Conservation (phyloP, 441 rosid genomes). For the Lepidium campestre region DNA sequence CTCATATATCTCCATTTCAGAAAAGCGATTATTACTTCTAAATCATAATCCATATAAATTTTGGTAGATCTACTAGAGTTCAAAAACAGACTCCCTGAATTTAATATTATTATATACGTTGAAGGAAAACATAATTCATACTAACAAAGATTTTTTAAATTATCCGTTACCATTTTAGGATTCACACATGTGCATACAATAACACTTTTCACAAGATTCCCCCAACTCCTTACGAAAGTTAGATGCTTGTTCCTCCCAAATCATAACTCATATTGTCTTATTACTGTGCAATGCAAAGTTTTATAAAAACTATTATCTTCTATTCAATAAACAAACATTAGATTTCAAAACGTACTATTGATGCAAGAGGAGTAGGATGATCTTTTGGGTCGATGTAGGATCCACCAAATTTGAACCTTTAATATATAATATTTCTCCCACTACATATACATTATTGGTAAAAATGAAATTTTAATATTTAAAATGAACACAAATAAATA, state of each 20-base stretch:
- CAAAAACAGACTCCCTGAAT: neutral
- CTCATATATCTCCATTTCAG: no score
- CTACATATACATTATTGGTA: neutral
- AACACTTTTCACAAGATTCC: fast-evolving
- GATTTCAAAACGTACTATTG: neutral
- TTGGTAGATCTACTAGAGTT: neutral
- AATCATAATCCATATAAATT: no score
- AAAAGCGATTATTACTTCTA: no score
- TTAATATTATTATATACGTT: no score
- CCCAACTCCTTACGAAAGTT: neutral
- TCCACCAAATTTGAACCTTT: neutral
- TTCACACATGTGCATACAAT: neutral
- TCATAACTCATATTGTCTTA: neutral
- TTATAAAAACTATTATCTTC: no score
- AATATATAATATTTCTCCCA: neutral
- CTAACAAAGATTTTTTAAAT: no score
- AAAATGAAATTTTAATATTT: no score
- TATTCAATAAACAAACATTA: no score
- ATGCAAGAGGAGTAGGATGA: neutral
- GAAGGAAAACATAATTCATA: neutral
- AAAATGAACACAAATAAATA: no score
- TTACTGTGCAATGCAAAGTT: no score
- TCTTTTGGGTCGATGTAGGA: neutral
- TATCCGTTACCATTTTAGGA: neutral
- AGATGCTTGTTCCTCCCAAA: neutral